phyloP scores from a whole-genome alignment of 1,284 basidiomycete species.

The Leucoagaricus sp. region DNA sequence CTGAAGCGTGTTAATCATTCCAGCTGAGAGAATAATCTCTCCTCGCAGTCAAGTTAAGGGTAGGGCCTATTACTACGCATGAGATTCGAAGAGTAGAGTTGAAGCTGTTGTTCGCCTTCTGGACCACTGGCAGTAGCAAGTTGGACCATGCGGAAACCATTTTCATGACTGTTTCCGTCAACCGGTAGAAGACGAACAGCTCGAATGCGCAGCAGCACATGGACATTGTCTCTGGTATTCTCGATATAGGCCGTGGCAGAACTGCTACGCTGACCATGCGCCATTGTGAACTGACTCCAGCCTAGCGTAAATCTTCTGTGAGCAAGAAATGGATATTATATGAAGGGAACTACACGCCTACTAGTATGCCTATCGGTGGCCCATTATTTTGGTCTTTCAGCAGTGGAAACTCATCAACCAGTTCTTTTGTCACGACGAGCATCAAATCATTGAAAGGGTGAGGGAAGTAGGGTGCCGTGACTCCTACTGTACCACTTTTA shows the following conservation, averaged over 20 bases:
- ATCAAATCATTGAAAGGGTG: too few species aligned
- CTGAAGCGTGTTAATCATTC: constrained; percentile 24
- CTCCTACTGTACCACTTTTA: not conserved
- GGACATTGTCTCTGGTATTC: constrained; percentile 35
- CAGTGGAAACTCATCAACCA: constrained; percentile 27
- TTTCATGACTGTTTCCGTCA: not conserved
- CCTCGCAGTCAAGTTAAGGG: constrained; percentile 14
- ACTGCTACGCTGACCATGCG: constrained; percentile 32
- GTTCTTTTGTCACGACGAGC: constrained; percentile 4
- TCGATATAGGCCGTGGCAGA: constrained; percentile 37
- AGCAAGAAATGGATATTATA: constrained; percentile 3
- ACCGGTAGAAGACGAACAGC: constrained; percentile 35
- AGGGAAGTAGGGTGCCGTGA: too few species aligned
- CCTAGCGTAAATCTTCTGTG: constrained; percentile 25
- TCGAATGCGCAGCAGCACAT: constrained; percentile 40
- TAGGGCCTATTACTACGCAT: not conserved
- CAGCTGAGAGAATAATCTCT: constrained; percentile 26
- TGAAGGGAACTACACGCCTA: constrained; percentile 22
- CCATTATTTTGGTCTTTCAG: constrained; percentile 32
- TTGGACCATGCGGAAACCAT: constrained; percentile 9
- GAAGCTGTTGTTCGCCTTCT: constrained; percentile 1
- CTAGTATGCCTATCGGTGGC: constrained; percentile 30
- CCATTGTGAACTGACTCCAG: constrained; percentile 33
- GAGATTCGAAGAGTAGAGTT: not conserved
- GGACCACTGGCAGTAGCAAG: constrained; percentile 8